These are phyloP conservation scores for Bassia scoparia DNA, from an alignment of 148 eudicot species.

Conservation along the genomic window DNA sequence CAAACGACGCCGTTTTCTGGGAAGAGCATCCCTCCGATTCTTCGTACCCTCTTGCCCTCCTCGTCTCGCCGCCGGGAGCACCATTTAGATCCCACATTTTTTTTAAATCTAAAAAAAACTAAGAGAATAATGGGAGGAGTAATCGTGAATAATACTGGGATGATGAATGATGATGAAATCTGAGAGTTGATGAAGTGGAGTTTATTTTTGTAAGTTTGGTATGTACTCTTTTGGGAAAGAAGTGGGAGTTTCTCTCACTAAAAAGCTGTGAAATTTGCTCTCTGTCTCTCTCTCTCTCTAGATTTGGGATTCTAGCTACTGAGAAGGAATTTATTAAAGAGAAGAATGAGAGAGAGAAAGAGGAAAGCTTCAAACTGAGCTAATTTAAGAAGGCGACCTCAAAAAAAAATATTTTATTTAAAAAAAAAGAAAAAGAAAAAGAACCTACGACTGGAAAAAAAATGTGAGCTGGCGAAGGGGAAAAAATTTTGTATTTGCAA, in stretches of 20 bases:
- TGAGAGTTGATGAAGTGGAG: not conserved
- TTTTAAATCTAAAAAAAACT: not conserved
- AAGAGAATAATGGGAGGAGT: not conserved
- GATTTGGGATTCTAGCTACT: constrained; percentile 10
- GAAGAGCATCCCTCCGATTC: constrained; percentile 53
- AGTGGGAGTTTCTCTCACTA: constrained; percentile 14
- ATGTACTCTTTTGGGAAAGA: not conserved
- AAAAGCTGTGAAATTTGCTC: not conserved
- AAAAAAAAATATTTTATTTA: not conserved
- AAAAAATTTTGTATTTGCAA: constrained; percentile 8
- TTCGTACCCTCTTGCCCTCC: constrained; percentile 1
- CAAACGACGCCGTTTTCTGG: constrained; percentile 41
- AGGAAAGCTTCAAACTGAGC: constrained; percentile 37
- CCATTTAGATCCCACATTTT: constrained; percentile 97
- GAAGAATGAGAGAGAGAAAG: not conserved
- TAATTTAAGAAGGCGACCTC: constrained; percentile 24
- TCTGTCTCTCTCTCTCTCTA: constrained; percentile 24
- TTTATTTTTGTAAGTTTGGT: not conserved
- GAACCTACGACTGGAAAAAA: constrained; percentile 38
- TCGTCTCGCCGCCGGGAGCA: constrained; percentile 45
- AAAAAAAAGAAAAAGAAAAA: not conserved
- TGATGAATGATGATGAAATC: not conserved
- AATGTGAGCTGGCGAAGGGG: constrained; percentile 31
- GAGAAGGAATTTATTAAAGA: constrained; percentile 20
- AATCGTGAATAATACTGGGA: too few species aligned